Percentiles rank a stretch among this genome's conserved stretches.
Evolutionary conservation across 371 early-diverging fungal species (phyloP).

Genomic region (Mortierella polycephala): DNA sequence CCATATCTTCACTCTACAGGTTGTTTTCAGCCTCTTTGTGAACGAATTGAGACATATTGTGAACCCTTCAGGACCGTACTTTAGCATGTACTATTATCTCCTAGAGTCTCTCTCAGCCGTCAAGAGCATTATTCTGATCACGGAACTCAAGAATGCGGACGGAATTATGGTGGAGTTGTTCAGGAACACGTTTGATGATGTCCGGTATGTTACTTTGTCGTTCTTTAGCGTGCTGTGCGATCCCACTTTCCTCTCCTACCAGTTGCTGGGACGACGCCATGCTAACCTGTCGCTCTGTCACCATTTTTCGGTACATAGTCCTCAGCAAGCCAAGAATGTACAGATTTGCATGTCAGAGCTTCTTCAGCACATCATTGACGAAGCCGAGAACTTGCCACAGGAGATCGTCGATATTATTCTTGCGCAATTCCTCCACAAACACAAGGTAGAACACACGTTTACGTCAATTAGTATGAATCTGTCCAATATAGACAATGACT

Average conservation of each 20-base stretch:
- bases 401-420: conserved; percentile 86
- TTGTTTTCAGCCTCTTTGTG: conserved; percentile 84
- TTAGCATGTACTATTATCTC: conserved; percentile 79
- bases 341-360: conserved; percentile 86
- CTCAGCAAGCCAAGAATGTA: conserved; percentile 77
- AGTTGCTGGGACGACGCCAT: neutral
- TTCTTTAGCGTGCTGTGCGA: neutral
- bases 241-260: conserved; percentile 2
- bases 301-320: conserved; percentile 50
- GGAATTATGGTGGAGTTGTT: conserved; percentile 76
- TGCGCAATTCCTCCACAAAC: conserved; percentile 76
- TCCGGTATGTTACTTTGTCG: conserved; percentile 55
- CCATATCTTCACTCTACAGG: conserved; percentile 54
- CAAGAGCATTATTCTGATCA: conserved; percentile 82
- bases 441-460: conserved; percentile 55
- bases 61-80: conserved; percentile 69
- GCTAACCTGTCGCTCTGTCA: neutral
- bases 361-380: conserved; percentile 85
- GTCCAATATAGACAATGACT: neutral
- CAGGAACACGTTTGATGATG: conserved; percentile 66
- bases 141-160: conserved; percentile 74
- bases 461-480: neutral
- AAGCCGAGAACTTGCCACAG: conserved; percentile 72
- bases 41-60: conserved; percentile 74
- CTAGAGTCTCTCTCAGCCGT: conserved; percentile 89